Evolutionary conservation across 2,329 filamentous ascomycete species (phyloP), one percentile per base, ranked within the genome.

Genomic region (Aspergillus persii): DNA sequence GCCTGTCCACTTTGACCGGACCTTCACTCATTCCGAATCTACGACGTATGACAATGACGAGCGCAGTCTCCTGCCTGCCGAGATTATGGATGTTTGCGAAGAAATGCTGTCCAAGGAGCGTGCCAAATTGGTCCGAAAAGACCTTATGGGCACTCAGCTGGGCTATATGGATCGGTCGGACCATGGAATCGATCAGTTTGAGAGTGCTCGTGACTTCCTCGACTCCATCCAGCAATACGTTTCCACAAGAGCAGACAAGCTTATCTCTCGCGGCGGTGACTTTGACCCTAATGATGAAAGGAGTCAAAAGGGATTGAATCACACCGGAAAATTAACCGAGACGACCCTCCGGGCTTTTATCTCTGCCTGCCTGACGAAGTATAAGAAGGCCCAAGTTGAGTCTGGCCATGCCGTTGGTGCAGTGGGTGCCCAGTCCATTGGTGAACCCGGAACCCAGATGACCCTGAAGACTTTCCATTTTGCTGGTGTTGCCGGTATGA

Each of bases 401-500:
- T 93, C 95, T 11, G 95, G 95, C 2, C 94, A 98, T 71, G 93
- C 95, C 4, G 95, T 99, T 0, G 95, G 95, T 63, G 95, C 95
- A 15, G 92, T 98, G 41, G 95, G 95, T 65, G 95, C 95, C 1
- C 95, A 99, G 76, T 98, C 94, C 1, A 99, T 99, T 68, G 95
- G 95, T 77, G 95, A 99, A 72, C 95, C 95, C 0, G 95, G 95
- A 74, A 99, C 95, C 0, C 95, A 99, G 77, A 99, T 99, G 95
- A 99, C 95, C 1, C 80, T 99, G 64, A 98, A 98, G 80, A 98
- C 95, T 73, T 98, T 98, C 86, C 95, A 98, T 89, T 99, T 99
- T 81, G 95, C 95, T 73, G 95, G 95, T 90, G 95, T 99, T 64
- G 95, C 95, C 48, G 94, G 94, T 75, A 98, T 99, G 95, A 96